Evolutionary conservation across 73 alveolate genomes (phyloP), one percentile per base, ranked within the genome.

Genomic region (Tetrahymena malaccensis): DNA sequence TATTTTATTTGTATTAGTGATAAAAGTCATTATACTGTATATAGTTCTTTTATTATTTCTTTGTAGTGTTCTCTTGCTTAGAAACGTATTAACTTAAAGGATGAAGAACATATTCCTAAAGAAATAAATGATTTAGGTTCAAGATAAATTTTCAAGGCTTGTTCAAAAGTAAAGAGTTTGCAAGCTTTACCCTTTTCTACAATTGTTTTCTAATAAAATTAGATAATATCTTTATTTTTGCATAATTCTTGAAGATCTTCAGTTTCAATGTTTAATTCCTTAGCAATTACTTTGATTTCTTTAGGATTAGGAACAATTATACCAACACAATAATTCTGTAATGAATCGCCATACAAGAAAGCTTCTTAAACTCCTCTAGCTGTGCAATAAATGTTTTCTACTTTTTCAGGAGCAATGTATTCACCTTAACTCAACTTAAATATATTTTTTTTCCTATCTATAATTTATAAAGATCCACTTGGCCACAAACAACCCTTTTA

Each of bases 391-490:
- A 97, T 94, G 38, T 97, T 97, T 96, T 99, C 99, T 22, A 99
- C 93, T 94, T 98, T 99, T 94, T 98, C 99, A 22, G 99, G 99
- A 21, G 99, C 99, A 35, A 99, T 98, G 89, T 98, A 99, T 93
- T 99, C 99, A 34, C 99, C 99, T 95, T 99, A 99, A 22, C 98
- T 94, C 16, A 99, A 96, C 96, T 99, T 99, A 96, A 98, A 99
- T 84, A 99, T 98, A 96, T 98, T 98, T 97, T 99, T 99, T 96
- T 98, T 99, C 94, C 99, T 98, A 96, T 99, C 99, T 43, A 99
- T 97, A 85, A 99, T 97, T 96, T 98, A 95, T 33, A 97, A 34
- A 33, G 99, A 98, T 21, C 99, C 99, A 43, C 96, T 96, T 43
- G 99, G 98, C 85, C 96, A 35, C 35, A 98, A 94, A n/a, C 94